These are phyloP conservation scores for Astraeus odoratus DNA, from an alignment of 768 basidiomycete genomes.

Conservation along the genomic window DNA sequence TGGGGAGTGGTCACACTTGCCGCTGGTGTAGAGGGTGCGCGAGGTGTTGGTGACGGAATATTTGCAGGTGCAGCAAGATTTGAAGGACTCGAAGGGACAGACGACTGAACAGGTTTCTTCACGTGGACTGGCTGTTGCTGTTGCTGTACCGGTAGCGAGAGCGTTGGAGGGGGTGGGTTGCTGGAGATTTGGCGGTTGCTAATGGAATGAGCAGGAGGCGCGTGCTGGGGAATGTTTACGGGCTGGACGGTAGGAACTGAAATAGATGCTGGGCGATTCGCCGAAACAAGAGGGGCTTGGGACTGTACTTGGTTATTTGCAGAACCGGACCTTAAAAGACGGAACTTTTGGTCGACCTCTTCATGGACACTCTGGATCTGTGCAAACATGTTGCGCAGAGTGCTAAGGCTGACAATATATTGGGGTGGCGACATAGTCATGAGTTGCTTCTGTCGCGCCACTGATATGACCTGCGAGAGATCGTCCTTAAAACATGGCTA, in stretches of 20 bases:
- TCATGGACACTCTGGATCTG: conserved; percentile 39
- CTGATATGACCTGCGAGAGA: conserved; percentile 34
- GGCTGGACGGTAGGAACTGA: conserved; percentile 13
- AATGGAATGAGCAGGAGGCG: conserved; percentile 16
- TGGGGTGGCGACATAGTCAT: conserved; percentile 18
- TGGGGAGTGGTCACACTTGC: conserved; percentile 35
- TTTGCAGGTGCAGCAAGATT: conserved; percentile 8
- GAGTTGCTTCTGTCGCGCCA: conserved; percentile 29
- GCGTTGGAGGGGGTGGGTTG: conserved; percentile 17
- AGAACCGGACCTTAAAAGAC: conserved; percentile 15
- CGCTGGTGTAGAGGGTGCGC: conserved; percentile 43
- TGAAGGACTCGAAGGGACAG: conserved; percentile 20
- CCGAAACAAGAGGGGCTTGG: not conserved
- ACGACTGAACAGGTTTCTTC: conserved; percentile 13
- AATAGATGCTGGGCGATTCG: conserved; percentile 12
- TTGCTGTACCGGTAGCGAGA: conserved; percentile 7
- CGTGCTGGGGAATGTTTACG: conserved; percentile 13
- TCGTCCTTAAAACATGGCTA: conserved; percentile 7
- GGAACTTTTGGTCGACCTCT: conserved; percentile 28
- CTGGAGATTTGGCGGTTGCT: conserved; percentile 26
- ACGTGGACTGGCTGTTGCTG: conserved; percentile 3
- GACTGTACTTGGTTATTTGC: conserved; percentile 6
- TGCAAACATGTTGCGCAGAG: conserved; percentile 37
- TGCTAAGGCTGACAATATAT: conserved; percentile 29
- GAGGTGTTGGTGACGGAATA: conserved; percentile 34